A percentile compares a stretch with the other conserved stretches of the same genome.
These are phyloP conservation scores for Fraxinus cuspidata DNA, from an alignment of 257 asterid genomes.

Conservation along the genomic window DNA sequence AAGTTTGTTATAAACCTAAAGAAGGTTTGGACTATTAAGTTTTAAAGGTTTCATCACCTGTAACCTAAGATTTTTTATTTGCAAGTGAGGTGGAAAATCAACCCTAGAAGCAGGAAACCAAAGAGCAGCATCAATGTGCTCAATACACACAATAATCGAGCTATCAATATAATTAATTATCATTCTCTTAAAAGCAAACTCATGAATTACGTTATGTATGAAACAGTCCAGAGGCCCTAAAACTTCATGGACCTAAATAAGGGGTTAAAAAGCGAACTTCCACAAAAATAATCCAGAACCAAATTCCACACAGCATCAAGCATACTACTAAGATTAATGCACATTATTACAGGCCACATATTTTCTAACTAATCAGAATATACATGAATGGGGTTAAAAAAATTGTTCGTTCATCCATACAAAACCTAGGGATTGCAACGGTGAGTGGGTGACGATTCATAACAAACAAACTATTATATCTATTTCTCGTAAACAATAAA, in stretches of 20 bases:
- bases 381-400: background rate
- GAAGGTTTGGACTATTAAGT: background rate
- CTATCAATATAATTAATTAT: background rate
- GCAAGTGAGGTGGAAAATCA: background rate
- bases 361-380: background rate
- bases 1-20: background rate
- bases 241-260: background rate
- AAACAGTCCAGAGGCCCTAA: background rate
- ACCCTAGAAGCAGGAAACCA: background rate
- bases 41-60: background rate
- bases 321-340: background rate
- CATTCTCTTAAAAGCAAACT: background rate
- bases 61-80: background rate
- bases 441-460: background rate
- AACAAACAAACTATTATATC: background rate
- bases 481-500: background rate
- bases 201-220: background rate
- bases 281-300: background rate
- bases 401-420: background rate
- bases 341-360: background rate
- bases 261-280: background rate
- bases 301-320: background rate
- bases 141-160: background rate
- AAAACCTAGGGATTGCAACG: background rate
- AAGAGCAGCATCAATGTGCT: background rate